Percentiles rank a stretch among this genome's conserved stretches.
Conservation (phyloP, 2,329 filamentous ascomycete species). For the Colletotrichum lini region DNA sequence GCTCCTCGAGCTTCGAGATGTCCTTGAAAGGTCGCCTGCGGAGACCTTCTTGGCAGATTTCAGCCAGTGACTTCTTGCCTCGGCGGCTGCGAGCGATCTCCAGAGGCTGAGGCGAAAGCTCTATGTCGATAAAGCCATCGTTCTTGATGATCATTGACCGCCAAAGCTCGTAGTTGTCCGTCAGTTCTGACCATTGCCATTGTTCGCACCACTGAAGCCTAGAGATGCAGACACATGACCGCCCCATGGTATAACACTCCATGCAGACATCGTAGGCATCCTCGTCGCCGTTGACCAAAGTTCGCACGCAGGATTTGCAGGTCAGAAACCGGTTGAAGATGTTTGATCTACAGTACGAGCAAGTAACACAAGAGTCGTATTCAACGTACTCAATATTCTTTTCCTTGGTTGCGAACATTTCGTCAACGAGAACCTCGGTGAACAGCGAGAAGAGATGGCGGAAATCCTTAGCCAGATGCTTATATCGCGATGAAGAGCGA, state of each 20-base stretch:
- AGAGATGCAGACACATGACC: conserved; percentile 91
- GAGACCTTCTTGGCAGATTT: conserved; percentile 94
- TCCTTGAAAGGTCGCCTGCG: conserved; percentile 86
- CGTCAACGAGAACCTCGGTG: conserved; percentile 84
- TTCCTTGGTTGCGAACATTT: conserved; percentile 84
- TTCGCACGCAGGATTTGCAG: conserved; percentile 85
- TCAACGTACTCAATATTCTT: conserved; percentile 81
- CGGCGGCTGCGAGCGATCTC: conserved; percentile 76
- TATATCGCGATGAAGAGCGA: conserved; percentile 63
- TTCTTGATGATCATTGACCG: conserved; percentile 82
- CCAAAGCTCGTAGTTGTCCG: conserved; percentile 86
- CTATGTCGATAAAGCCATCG: conserved; percentile 75
- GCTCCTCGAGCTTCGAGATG: conserved; percentile 73
- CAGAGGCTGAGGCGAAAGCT: conserved; percentile 78
- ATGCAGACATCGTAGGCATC: conserved; percentile 97
- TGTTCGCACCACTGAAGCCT: conserved; percentile 93
- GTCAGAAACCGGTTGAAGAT: conserved; percentile 98
- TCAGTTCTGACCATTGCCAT: conserved; percentile 86
- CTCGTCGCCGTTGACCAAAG: conserved; percentile 75
- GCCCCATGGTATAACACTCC: conserved; percentile 98
- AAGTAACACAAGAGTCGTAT: conserved; percentile 93
- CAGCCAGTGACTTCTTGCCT: conserved; percentile 85
- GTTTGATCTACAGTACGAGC: conserved; percentile 94
- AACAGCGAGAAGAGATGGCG: conserved; percentile 84
- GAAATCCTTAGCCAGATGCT: conserved; percentile 87